These are phyloP conservation scores for Fusarium bulbicola DNA, from an alignment of 2,329 filamentous ascomycete species.

Conservation along the genomic window DNA sequence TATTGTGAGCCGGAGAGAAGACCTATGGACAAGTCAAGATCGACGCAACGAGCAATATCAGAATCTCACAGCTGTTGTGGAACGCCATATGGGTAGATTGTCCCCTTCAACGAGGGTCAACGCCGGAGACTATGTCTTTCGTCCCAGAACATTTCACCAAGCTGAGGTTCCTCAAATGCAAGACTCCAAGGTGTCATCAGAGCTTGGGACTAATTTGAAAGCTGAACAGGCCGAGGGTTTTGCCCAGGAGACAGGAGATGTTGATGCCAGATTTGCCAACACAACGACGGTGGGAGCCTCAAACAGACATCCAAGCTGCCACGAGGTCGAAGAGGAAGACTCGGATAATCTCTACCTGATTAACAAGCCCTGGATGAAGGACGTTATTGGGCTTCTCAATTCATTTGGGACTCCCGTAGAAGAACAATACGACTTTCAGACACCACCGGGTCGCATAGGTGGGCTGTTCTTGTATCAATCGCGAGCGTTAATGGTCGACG, in stretches of 20 bases:
- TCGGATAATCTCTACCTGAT: background rate
- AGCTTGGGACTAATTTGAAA: background rate
- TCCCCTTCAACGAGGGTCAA: background rate
- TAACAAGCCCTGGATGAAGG: background rate
- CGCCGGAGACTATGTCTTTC: background rate
- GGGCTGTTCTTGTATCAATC: background rate
- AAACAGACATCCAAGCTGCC: background rate
- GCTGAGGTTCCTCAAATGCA: background rate
- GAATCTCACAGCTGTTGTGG: background rate
- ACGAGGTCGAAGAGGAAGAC: background rate
- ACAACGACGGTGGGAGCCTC: background rate
- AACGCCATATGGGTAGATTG: background rate
- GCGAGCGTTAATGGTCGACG: background rate
- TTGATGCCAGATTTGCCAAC: background rate
- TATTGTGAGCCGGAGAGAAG: background rate
- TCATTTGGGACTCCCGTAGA: background rate
- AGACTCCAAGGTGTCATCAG: background rate
- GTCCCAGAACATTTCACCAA: background rate
- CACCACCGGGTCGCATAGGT: background rate
- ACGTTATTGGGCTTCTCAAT: accelerated
- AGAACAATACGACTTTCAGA: background rate
- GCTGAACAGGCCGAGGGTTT: accelerated
- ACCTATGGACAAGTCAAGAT: background rate
- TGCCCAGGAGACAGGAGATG: background rate
- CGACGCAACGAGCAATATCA: background rate